phyloP scores from a whole-genome alignment of 768 basidiomycete genomes.

The Dioszegia crocea region DNA sequence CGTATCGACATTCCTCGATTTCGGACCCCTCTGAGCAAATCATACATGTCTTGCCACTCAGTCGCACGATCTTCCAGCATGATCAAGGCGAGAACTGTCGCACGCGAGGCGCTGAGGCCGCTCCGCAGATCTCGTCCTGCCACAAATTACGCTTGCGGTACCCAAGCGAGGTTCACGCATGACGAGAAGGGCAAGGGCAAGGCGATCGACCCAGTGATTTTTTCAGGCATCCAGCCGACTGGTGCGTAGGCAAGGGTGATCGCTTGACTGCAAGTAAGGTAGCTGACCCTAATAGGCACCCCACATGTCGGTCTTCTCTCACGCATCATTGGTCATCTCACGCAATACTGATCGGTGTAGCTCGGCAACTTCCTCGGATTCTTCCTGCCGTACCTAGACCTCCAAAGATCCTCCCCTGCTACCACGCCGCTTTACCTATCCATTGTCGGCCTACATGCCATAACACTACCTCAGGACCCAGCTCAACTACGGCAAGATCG shows the following conservation, averaged over 20 bases:
- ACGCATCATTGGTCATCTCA: too few species aligned
- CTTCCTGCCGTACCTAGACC: conserved; percentile 17
- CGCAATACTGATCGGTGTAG: conserved; percentile 53
- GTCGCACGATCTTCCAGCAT: too few species aligned
- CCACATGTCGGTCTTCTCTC: conserved; percentile 74
- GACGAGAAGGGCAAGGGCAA: too few species aligned
- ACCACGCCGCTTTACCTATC: conserved; percentile 70
- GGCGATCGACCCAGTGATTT: conserved; percentile 51
- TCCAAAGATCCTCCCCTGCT: conserved; percentile 53
- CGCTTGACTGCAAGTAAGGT: too few species aligned
- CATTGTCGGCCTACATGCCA: conserved; percentile 89
- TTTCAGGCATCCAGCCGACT: conserved; percentile 92
- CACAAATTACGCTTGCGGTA: too few species aligned
- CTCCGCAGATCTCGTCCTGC: too few species aligned
- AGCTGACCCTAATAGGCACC: conserved; percentile 52
- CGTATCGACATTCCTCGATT: too few species aligned
- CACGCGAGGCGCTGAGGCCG: too few species aligned
- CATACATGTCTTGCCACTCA: too few species aligned
- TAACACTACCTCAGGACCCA: conserved; percentile 87
- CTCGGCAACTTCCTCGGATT: conserved; percentile 84
- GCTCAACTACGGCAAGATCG: conserved; percentile 60
- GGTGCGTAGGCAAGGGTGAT: conserved; percentile 47
- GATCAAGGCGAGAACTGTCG: too few species aligned
- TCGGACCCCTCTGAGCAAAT: too few species aligned
- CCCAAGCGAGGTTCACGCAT: too few species aligned